Evolutionary conservation across 768 basidiomycete species (phyloP), one percentile per base, ranked within the genome.

Genomic region (Suillus subluteus): DNA sequence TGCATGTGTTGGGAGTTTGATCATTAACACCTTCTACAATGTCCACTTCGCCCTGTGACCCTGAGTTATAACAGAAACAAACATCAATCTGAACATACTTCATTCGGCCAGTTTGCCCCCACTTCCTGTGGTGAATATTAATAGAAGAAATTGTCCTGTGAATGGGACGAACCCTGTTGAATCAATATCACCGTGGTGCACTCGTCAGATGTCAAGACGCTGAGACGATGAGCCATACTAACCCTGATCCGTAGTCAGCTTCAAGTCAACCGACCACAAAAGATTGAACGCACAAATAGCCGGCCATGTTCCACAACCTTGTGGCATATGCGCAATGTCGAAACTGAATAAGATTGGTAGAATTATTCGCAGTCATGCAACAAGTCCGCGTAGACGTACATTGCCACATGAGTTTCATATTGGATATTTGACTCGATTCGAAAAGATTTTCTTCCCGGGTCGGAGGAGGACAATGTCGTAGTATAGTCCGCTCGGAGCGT

Each of bases 281-380:
- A 59, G 1, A 63, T 56, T 8, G 40, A 9, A 73, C 77, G 66
- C 30, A 80, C 79, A 80, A 55, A 77, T 55, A 23, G 78, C 75
- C 11, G 79, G 79, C 78, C 80, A 81, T 4, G 76, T 80, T 30
- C 79, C 80, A 68, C 81, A 82, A 3, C 79, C 81, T 30, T 72
- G 65, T 1, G 81, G 80, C 77, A 81, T 80, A 46, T 79, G 77
- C 3, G 56, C 68, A 32, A 81, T 75, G 66, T 81, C 80, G 41
- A 79, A 80, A 26, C 73, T 76, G 38, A 62, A 43, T 26, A 62
- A n/a, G 26, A 50, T 44, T 18, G 43, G 26, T 41, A 21, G 13
- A 37, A 9, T 44, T 21, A 4, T 15, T 58, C 71, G 26, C 23
- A 40, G 9, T 41, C 5, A 7, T 32, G 26, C 40, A 21, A 43